Base-by-base conservation (phyloP, 192 early-diverging fungal genomes). In the Phlyctochytrium planicorne region DNA sequence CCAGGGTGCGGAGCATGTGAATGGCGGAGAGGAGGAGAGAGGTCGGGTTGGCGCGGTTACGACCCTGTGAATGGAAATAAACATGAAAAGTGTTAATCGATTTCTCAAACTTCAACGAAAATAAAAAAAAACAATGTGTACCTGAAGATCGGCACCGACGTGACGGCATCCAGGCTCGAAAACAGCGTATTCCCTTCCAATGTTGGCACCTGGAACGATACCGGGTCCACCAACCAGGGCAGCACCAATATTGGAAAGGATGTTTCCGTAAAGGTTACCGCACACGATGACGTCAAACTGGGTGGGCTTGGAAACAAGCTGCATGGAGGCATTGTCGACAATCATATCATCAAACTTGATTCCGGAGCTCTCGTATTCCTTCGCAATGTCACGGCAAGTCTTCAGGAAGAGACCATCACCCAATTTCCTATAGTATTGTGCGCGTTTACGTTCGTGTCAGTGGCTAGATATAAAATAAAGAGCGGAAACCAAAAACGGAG, bases 241-340 rank as follows among this genome's bases (percentile, higher is more conserved):
- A 63, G 97, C 94, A 67, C 97, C 97, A 65, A 99, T 91, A 82
- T 99, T 99, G 73, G 92, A 93, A 59, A 98, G 90, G 75, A 99
- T 99, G 89, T 94, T 98, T 71, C 97, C 97, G 83, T 99, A 99
- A 78, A 99, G 88, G 87, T 99, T 99, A 66, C 94, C 94, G 90
- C 94, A 96, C 66, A 99, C 94, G 85, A 99, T 94, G 53, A 99
- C 97, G 76, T 99, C 97, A 65, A 99, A 99, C 82, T 99, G 97
- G 77, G 91, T 89, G 60, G 97, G 97, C 78, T 85, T 91, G 73
- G 93, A 91, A 52, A 97, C 95, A n/a, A 99, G 87, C 87, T 99
- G 97, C 97, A 99, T 99, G 60, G 97, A 92, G 55, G 94, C 93
- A 85, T 99, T 99, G 80, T 99, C 97, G 70, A 99, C 97, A 82